phyloP scores from a whole-genome alignment of 139 green algal species.

The Micractinium sp. region DNA sequence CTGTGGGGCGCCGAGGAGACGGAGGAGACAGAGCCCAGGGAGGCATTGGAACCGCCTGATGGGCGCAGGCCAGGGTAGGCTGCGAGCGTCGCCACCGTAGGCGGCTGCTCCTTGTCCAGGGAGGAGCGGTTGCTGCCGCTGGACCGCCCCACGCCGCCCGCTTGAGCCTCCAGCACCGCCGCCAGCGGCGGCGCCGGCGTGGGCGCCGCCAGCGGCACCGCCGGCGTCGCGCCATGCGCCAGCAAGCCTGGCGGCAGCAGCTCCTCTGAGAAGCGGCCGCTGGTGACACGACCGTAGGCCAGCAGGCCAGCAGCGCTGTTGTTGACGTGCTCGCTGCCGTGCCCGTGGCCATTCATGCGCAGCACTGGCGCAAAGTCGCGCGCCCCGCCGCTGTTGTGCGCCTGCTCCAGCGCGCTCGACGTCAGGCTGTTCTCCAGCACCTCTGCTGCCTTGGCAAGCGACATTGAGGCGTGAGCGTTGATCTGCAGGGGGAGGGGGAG shows the following conservation, averaged over 20 bases:
- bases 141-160: neutral
- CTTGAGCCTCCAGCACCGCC: neutral
- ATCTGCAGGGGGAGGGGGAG: neutral
- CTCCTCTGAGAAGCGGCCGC: constrained; percentile 5
- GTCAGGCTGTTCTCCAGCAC: constrained; percentile 33
- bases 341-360: neutral
- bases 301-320: neutral
- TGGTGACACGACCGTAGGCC: neutral
- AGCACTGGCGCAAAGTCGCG: neutral
- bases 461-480: neutral
- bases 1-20: neutral
- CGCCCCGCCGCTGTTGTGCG: neutral
- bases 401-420: constrained; percentile 39
- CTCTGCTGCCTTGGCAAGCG: constrained; percentile 5
- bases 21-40: constrained; percentile 1
- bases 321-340: neutral
- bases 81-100: neutral
- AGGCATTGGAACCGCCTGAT: neutral
- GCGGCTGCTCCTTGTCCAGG: neutral
- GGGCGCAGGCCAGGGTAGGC: neutral
- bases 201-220: neutral
- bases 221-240: neutral
- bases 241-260: neutral
- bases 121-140: neutral
- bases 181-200: neutral